Evolutionary conservation across 805 yeast species (phyloP), one percentile per base, ranked within the genome.

Genomic region (Spathaspora passalidarum): DNA sequence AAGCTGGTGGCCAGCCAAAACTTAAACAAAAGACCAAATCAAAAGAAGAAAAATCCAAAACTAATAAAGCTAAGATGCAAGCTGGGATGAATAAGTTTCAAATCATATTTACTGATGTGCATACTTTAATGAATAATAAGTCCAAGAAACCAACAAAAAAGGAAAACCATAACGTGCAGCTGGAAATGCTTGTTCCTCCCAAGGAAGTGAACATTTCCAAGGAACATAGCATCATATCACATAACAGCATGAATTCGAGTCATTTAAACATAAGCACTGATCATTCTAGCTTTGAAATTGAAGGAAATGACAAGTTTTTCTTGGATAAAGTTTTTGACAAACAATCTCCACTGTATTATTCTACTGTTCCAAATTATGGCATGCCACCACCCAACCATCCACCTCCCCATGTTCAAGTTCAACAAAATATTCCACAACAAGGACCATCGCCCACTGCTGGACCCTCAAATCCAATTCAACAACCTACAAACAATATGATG

Each of bases 81-180:
- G 65, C 69, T 10, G 72, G 73, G 11, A 63, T 70, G 65, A 69
- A 69, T 52, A 70, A 70, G 55, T 74, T 74, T 53, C 79, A 75
- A 55, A 73, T 74, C 47, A 73, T 73, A 2, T 65, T 74, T 43
- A 62, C 76, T 3, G 78, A 73, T 52, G 68, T 72, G 2, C 60
- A 59, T 34, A 55, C 55, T 5, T 49, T 59, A 32, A 57, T 59
- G 60, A 59, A 59, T 49, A 54, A 49, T 17, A 56, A 54, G 48
- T 45, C 47, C 25, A 50, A 43, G 43, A 52, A 47, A 49, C 36
- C 36, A 38, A 22, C 38, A 2, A 42, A 45, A 26, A 37, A 39
- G 39, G 35, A 38, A 14, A 17, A 23, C 39, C 23, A 17, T 39
- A 44, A 37, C n/a, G 40, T 17, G 20, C 26, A 21, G 40, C 44